A percentile compares a stretch with the other conserved stretches of the same genome.
phyloP scores from a whole-genome alignment of 805 yeast genomes.

The Millerago galiae region DNA sequence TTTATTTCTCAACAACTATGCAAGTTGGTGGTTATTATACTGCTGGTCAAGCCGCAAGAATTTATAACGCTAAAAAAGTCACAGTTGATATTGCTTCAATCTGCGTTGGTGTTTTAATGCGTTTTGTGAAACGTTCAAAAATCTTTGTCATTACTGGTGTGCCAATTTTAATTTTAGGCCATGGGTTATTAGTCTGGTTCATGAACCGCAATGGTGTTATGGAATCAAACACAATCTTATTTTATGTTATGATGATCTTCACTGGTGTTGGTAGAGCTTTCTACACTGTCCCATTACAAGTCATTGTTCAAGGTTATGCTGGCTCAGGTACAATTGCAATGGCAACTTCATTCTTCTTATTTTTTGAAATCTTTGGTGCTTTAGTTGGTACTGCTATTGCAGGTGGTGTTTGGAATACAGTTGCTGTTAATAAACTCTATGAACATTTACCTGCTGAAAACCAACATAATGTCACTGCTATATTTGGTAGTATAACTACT shows the following conservation, averaged over 20 bases:
- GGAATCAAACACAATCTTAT: conserved; percentile 8
- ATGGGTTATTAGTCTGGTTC: conserved; percentile 23
- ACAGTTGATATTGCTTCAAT: conserved; percentile 23
- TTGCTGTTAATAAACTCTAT: conserved; percentile 15
- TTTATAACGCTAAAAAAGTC: conserved; percentile 26
- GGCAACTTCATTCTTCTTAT: conserved; percentile 27
- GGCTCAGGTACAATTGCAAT: conserved; percentile 25
- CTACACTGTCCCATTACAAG: conserved; percentile 22
- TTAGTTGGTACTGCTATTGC: conserved; percentile 25
- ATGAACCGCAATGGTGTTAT: conserved; percentile 18
- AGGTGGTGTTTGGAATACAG: conserved; percentile 26
- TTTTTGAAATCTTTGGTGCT: conserved; percentile 24
- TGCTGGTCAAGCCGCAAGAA: conserved; percentile 26
- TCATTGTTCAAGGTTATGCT: conserved; percentile 24
- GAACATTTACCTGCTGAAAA: conserved; percentile 20
- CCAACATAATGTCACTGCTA: conserved; percentile 17
- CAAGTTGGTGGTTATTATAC: conserved; percentile 27
- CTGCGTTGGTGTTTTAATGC: conserved; percentile 24
- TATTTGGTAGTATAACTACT: conserved; percentile 20
- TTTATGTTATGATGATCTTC: conserved; percentile 20
- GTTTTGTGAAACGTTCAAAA: conserved; percentile 25
- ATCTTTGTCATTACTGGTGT: conserved; percentile 19
- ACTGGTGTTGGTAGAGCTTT: conserved; percentile 26
- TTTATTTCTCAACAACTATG: conserved; percentile 22
- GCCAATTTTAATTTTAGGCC: conserved; percentile 21